phyloP scores from a whole-genome alignment of 306 rosid species.

The Malus orientalis region DNA sequence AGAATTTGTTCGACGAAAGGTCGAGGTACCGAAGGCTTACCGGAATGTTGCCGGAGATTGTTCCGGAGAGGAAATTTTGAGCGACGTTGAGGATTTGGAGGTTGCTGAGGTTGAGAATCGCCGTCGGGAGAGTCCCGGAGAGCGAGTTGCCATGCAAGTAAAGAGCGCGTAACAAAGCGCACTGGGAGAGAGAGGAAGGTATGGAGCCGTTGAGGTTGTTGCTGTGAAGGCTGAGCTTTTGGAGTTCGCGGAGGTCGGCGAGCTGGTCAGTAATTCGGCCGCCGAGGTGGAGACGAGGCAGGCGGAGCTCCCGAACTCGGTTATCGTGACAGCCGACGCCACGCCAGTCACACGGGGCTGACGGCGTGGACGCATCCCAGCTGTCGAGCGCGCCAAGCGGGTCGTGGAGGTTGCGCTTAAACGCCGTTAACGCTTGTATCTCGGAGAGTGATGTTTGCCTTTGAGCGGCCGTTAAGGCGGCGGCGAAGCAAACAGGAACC shows the following conservation, averaged over 20 bases:
- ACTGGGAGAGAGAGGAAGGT: constrained; percentile 57
- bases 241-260: constrained; percentile 35
- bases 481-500: constrained; percentile 1
- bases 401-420: constrained; percentile 47
- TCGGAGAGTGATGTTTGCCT: constrained; percentile 13
- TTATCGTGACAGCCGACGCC: constrained; percentile 46
- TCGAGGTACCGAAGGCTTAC: constrained; percentile 46
- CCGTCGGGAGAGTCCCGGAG: constrained; percentile 50
- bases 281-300: constrained; percentile 64
- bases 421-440: constrained; percentile 45
- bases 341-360: constrained; percentile 78
- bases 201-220: constrained; percentile 58
- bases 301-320: constrained; percentile 48
- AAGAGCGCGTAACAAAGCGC: constrained; percentile 52
- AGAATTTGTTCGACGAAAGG: constrained; percentile 45
- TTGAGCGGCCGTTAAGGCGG: constrained; percentile 16
- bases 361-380: constrained; percentile 53
- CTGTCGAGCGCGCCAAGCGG: constrained; percentile 50
- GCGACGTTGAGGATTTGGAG: constrained; percentile 60
- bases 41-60: constrained; percentile 26
- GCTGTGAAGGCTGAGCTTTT: constrained; percentile 60
- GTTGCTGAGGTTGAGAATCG: constrained; percentile 54
- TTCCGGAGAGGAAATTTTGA: constrained; percentile 47
- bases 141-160: constrained; percentile 60
- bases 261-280: constrained; percentile 43